phyloP scores from a whole-genome alignment of 2,329 filamentous ascomycete species.

The Neopestalotiopsis sp. region DNA sequence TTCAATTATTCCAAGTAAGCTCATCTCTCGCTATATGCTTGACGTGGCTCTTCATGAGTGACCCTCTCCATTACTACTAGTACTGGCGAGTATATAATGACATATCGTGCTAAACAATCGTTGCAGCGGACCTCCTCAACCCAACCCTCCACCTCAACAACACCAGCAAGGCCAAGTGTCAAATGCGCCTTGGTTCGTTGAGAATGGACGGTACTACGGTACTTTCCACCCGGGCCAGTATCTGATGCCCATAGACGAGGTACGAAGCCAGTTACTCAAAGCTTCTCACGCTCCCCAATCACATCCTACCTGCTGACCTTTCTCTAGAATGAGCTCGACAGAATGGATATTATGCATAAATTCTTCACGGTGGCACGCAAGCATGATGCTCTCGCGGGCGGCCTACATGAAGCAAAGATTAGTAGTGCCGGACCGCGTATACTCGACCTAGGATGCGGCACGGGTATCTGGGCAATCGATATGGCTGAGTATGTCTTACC shows the following conservation, averaged over 20 bases:
- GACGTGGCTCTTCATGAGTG: background rate
- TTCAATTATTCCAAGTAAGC: constrained; percentile 14
- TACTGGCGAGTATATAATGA: background rate
- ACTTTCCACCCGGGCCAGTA: constrained; percentile 72
- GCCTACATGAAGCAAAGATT: constrained; percentile 42
- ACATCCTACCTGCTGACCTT: constrained; percentile 25
- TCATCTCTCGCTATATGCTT: background rate
- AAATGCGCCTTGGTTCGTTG: constrained; percentile 47
- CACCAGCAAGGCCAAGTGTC: background rate
- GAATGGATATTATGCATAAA: constrained; percentile 83
- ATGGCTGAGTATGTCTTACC: constrained; percentile 71
- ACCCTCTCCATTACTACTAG: background rate
- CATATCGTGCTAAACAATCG: background rate
- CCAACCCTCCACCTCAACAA: background rate
- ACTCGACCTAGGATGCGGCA: constrained; percentile 80
- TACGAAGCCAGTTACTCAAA: constrained; percentile 42
- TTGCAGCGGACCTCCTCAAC: background rate
- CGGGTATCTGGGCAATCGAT: constrained; percentile 89
- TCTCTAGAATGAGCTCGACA: constrained; percentile 71
- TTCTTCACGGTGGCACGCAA: constrained; percentile 71
- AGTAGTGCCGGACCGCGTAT: constrained; percentile 45
- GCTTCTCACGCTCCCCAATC: background rate
- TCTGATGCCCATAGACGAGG: constrained; percentile 79
- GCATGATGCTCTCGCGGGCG: constrained; percentile 32
- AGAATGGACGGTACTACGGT: constrained; percentile 75